Conservation (phyloP, 495 filamentous ascomycete genomes). For the Tuber melanosporum region DNA sequence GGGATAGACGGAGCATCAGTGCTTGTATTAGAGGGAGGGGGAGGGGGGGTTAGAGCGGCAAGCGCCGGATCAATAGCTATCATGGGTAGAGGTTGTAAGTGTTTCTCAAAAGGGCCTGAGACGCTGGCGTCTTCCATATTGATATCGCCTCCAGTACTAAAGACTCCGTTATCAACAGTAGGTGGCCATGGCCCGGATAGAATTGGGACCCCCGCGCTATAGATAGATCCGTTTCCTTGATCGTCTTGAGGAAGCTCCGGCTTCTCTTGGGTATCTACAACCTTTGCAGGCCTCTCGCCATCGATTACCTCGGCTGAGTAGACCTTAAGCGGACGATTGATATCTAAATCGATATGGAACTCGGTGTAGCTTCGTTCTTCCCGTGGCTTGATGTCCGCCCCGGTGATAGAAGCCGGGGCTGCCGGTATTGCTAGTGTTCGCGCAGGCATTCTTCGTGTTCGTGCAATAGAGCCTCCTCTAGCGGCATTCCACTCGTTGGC, state of each 20-base stretch:
- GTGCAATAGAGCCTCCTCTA: slow-evolving; percentile 45
- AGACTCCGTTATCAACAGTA: slow-evolving; percentile 5
- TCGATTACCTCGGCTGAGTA: slow-evolving; percentile 83
- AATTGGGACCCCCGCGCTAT: not conserved
- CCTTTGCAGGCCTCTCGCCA: slow-evolving; percentile 42
- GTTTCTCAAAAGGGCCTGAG: slow-evolving; percentile 21
- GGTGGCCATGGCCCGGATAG: not conserved
- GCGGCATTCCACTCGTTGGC: slow-evolving; percentile 47
- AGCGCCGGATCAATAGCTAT: slow-evolving; percentile 37
- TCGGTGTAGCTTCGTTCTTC: slow-evolving; percentile 97
- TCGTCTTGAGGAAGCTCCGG: slow-evolving; percentile 13
- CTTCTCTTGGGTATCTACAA: slow-evolving; percentile 39
- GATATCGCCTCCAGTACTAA: slow-evolving; percentile 20
- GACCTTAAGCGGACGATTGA: slow-evolving; percentile 67
- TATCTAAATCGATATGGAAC: slow-evolving; percentile 90
- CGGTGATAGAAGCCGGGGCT: slow-evolving; percentile 66
- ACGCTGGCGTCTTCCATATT: slow-evolving; percentile 32
- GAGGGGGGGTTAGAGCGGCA: slow-evolving; percentile 31
- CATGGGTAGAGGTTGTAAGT: slow-evolving; percentile 5
- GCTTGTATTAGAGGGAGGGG: slow-evolving; percentile 16
- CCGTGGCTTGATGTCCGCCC: slow-evolving; percentile 87
- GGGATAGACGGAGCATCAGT: slow-evolving; percentile 14
- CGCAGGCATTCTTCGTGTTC: slow-evolving; percentile 43
- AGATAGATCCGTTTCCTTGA: slow-evolving; percentile 6
- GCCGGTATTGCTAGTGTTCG: slow-evolving; percentile 46